Conservation (phyloP, 2,329 filamentous ascomycete genomes). For the Botrytis cinerea region DNA sequence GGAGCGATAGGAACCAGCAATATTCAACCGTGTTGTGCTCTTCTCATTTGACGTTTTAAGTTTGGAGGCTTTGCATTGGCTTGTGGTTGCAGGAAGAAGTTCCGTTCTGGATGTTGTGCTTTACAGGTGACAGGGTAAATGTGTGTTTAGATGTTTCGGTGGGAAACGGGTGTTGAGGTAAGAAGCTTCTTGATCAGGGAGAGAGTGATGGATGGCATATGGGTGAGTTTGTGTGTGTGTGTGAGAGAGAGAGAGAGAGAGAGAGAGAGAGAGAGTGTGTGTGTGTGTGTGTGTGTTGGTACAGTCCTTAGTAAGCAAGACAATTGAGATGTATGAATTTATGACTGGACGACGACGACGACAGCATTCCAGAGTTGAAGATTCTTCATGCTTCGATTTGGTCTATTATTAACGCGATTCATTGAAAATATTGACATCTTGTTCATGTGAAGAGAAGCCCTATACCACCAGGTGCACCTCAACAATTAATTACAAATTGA, state of each 20-base stretch:
- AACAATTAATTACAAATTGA: not conserved
- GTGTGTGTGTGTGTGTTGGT: not conserved
- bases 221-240: no score
- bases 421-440: not conserved
- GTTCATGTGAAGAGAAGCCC: not conserved
- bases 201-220: not conserved
- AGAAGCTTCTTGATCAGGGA: not conserved
- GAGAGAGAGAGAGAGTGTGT: no score
- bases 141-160: not conserved
- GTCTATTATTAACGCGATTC: not conserved
- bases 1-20: constrained; percentile 6
- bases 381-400: not conserved
- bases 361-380: not conserved
- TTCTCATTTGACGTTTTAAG: not conserved
- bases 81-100: constrained; percentile 4
- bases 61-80: not conserved
- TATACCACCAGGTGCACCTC: not conserved
- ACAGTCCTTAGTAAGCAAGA: not conserved
- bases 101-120: constrained; percentile 6
- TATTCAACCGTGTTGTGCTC: constrained; percentile 4
- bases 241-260: no score
- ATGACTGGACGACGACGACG: not conserved
- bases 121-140: not conserved
- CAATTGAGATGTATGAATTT: not conserved
- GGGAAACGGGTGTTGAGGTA: not conserved